Evolutionary conservation across 2,329 filamentous ascomycete species (phyloP).

Genomic region (Fusarium hainanense): DNA sequence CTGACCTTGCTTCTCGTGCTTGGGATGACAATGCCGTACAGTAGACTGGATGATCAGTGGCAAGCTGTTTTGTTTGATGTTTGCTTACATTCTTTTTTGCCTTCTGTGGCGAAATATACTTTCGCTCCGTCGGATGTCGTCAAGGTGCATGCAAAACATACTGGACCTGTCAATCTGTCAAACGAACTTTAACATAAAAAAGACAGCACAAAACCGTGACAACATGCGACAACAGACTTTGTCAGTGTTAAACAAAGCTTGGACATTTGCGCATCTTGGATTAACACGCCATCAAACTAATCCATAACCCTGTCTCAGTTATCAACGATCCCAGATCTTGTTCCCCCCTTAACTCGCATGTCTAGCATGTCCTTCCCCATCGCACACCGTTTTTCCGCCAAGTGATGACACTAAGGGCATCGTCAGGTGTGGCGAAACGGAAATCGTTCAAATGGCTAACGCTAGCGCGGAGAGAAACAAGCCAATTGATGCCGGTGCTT

Average conservation of each 20-base stretch:
- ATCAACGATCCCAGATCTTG: neutral
- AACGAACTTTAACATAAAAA: conserved; percentile 16
- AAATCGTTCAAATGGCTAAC: conserved; percentile 16
- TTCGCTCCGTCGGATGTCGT: neutral
- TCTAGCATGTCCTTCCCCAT: neutral
- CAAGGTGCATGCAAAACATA: neutral
- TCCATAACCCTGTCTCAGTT: neutral
- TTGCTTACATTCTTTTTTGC: conserved; percentile 1
- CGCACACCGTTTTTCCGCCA: conserved; percentile 20
- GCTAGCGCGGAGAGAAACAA: neutral
- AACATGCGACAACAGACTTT: neutral
- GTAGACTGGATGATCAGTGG: conserved; percentile 6
- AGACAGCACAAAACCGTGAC: neutral
- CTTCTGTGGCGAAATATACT: neutral
- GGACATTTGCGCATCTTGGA: neutral
- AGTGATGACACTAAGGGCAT: neutral
- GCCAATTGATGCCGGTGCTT: conserved; percentile 6
- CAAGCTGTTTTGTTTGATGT: neutral
- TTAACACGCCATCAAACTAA: neutral
- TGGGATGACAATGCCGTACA: neutral
- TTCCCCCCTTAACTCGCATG: neutral
- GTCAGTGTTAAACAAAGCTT: neutral
- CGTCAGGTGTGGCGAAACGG: conserved; percentile 12
- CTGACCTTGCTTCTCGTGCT: neutral
- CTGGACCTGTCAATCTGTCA: conserved; percentile 16